These are phyloP conservation scores for Aspergillus kassunensis DNA, from an alignment of 495 filamentous ascomycete species.

Conservation along the genomic window DNA sequence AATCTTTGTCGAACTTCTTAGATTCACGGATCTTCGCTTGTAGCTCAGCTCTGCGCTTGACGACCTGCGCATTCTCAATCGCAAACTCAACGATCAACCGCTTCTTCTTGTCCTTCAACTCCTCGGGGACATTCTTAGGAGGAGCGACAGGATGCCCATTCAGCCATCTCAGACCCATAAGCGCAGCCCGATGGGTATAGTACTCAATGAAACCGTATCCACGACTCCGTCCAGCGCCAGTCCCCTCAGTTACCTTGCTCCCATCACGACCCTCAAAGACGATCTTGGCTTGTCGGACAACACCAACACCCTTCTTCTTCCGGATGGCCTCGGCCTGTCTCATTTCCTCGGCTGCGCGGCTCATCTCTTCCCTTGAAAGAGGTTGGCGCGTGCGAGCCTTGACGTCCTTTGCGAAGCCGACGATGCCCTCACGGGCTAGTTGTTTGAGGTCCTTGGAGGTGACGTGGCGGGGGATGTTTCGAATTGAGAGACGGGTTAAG, in stretches of 20 bases:
- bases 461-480: slow-evolving; percentile 83
- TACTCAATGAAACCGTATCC: slow-evolving; percentile 99
- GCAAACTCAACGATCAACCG: slow-evolving; percentile 94
- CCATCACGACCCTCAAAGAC: slow-evolving; percentile 85
- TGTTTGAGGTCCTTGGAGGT: slow-evolving; percentile 87
- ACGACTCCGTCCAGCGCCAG: slow-evolving; percentile 72
- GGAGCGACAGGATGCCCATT: slow-evolving; percentile 72
- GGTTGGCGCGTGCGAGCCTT: slow-evolving; percentile 65
- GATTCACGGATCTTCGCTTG: slow-evolving; percentile 54
- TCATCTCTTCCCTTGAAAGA: slow-evolving; percentile 81
- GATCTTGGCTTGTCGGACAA: slow-evolving; percentile 94
- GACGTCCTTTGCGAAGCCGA: slow-evolving; percentile 89
- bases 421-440: slow-evolving; percentile 82
- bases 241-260: slow-evolving; percentile 69
- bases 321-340: slow-evolving; percentile 69
- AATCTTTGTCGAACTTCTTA: slow-evolving; percentile 22
- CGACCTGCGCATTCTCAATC: slow-evolving; percentile 96
- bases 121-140: slow-evolving; percentile 31
- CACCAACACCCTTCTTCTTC: slow-evolving; percentile 79
- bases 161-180: slow-evolving; percentile 92
- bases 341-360: slow-evolving; percentile 75
- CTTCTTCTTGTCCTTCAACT: slow-evolving; percentile 60
- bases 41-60: slow-evolving; percentile 67
- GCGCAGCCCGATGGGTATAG: slow-evolving; percentile 83
- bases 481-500: slow-evolving; percentile 87